phyloP scores from a whole-genome alignment of 1,139 yeast genomes.

The Geotrichum cucujoidarum region DNA sequence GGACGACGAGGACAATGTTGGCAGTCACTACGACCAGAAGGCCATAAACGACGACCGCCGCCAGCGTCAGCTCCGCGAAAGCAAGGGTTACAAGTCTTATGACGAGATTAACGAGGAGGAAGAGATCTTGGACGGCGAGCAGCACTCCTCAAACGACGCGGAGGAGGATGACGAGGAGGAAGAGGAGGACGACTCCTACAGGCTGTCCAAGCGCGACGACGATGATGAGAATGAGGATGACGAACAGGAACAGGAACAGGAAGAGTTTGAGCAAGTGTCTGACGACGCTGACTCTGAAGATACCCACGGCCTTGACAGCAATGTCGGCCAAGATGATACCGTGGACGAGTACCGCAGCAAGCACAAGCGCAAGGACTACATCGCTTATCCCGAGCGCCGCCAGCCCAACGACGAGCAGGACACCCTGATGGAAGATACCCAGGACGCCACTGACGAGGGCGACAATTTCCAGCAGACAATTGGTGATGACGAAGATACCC shows the following conservation, averaged over 20 bases:
- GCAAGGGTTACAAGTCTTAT: neutral
- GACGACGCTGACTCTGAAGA: neutral
- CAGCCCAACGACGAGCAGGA: no score
- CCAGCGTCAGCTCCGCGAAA: neutral
- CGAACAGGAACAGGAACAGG: no score
- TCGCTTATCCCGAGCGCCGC: no score
- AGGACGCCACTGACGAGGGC: neutral
- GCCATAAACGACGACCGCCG: neutral
- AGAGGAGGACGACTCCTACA: slow-evolving; percentile 2
- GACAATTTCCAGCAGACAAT: neutral
- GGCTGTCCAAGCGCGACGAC: neutral
- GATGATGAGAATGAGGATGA: no score
- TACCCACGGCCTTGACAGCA: no score
- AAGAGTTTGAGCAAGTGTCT: neutral
- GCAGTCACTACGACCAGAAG: neutral
- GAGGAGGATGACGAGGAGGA: slow-evolving; percentile 2
- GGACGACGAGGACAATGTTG: neutral
- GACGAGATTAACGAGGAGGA: neutral
- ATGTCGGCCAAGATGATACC: neutral
- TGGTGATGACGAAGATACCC: neutral
- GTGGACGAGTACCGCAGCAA: neutral
- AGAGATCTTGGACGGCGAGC: neutral
- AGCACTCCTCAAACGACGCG: neutral
- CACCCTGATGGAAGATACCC: neutral
- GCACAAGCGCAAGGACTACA: no score